These are phyloP conservation scores for Podosphaera fusca DNA, from an alignment of 2,329 filamentous ascomycete genomes.

Conservation along the genomic window DNA sequence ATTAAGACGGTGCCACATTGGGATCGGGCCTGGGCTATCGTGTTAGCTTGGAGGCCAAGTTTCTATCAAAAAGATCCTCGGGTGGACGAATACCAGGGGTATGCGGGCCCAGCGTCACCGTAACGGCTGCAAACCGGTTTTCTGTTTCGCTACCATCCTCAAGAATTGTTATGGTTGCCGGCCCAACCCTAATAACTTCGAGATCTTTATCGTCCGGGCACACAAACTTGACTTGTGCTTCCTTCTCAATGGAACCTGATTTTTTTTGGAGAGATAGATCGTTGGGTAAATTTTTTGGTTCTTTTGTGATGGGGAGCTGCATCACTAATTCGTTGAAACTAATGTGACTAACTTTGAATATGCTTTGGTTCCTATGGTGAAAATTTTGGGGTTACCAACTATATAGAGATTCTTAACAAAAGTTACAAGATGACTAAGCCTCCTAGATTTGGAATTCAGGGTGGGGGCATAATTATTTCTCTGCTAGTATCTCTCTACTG, in stretches of 20 bases:
- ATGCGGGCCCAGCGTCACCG: constrained; percentile 21
- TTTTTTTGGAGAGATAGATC: not conserved
- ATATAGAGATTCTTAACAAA: too few relatives aligned
- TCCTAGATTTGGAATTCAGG: too few relatives aligned
- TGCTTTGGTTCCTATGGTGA: too few relatives aligned
- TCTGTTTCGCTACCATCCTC: constrained; percentile 18
- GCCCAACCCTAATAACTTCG: constrained; percentile 26
- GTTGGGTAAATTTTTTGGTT: too few relatives aligned
- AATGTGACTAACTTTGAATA: too few relatives aligned
- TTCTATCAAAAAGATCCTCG: not conserved
- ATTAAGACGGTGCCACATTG: constrained; percentile 33
- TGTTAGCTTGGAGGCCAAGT: not conserved
- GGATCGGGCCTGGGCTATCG: constrained; percentile 20
- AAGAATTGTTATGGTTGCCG: constrained; percentile 21
- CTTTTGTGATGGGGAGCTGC: too few relatives aligned
- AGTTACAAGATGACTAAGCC: too few relatives aligned
- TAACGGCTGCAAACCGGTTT: constrained; percentile 24
- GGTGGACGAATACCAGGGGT: not conserved
- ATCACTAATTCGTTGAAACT: too few relatives aligned
- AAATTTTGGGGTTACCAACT: too few relatives aligned
- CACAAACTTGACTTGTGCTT: not conserved
- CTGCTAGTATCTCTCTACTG: too few relatives aligned
- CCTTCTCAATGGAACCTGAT: not conserved
- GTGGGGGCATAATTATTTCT: too few relatives aligned
- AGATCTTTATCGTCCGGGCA: not conserved